Base-by-base conservation (phyloP, 2,329 filamentous ascomycete genomes). In the Knoxdaviesia capensis region DNA sequence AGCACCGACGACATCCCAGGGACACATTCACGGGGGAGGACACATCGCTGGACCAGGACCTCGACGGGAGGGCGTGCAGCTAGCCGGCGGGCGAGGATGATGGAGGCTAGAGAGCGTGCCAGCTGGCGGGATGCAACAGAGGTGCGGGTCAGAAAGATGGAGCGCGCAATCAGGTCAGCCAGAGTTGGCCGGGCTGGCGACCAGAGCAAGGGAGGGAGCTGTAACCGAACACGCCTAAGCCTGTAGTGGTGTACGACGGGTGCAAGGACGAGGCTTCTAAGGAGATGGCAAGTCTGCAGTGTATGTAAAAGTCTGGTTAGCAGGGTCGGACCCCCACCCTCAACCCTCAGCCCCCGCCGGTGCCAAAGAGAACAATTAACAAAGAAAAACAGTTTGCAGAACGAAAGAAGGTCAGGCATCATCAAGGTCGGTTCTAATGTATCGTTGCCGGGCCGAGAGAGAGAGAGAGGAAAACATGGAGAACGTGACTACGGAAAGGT, bases 111-210 rank as follows among this genome's bases (percentile, higher is more conserved):
- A 9, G 68, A 77, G 43, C 75, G 69, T 38, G 70, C 71, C 3
- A 84, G 66, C 28, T 65, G 63, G 20, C 76, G 69, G 4, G 77
- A 79, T 29, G 77, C 68, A 38, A 77, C 65, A 33, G 77, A 71
- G 9, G 74, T 82, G 43, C 68, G 64, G 36, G 76, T 79, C 36
- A 81, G 58, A 56, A 81, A 78, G 52, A 84, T 81, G 54, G 64
- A 68, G 36, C 75, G 68, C 28, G 64, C 57, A 41, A 77, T 74
- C 9, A 82, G 72, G 43, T 79, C 71, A 34, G 70, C 56, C 2
- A 77, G 61, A 4, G 71, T 67, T 3, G 77, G 74, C 6, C 74
- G 68, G 31, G 62, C 65, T 5, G 74, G 66, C 5, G 68, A 69
- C 6, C 61, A 60, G 7, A 83, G 63, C 32, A 74, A 60, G 10